These are phyloP conservation scores for Pseudomassariella vexata DNA, from an alignment of 2,329 filamentous ascomycete genomes.

Conservation along the genomic window DNA sequence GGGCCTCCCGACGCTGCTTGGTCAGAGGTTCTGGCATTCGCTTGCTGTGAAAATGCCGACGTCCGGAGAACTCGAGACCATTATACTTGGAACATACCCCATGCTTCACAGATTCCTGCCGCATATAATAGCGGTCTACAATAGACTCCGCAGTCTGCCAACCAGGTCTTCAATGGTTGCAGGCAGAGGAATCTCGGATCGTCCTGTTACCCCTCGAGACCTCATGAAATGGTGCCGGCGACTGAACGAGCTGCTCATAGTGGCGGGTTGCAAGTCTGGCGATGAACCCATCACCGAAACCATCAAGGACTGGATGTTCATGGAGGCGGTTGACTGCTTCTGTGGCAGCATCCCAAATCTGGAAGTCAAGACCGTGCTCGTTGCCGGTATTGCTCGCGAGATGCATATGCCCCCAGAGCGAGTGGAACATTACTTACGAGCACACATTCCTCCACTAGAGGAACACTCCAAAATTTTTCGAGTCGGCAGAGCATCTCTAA, in stretches of 20 bases:
- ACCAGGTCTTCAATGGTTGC: slow-evolving; percentile 23
- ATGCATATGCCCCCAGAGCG: slow-evolving; percentile 82
- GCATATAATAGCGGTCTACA: slow-evolving; percentile 55
- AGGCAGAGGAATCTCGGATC: slow-evolving; percentile 30
- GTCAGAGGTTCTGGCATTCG: slow-evolving; percentile 78
- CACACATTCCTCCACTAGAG: slow-evolving; percentile 66
- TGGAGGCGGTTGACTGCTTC: slow-evolving; percentile 92
- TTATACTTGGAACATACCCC: slow-evolving; percentile 68
- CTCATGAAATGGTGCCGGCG: slow-evolving; percentile 88
- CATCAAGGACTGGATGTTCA: slow-evolving; percentile 76
- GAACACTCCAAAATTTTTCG: slow-evolving; percentile 52
- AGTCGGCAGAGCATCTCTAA: slow-evolving; percentile 62
- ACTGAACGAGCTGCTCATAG: slow-evolving; percentile 59
- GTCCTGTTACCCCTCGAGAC: slow-evolving; percentile 57
- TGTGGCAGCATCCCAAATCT: slow-evolving; percentile 70
- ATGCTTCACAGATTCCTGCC: slow-evolving; percentile 57
- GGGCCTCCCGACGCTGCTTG: slow-evolving; percentile 69
- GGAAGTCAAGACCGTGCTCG: slow-evolving; percentile 52
- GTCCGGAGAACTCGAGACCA: slow-evolving; percentile 64
- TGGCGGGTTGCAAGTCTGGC: slow-evolving; percentile 57
- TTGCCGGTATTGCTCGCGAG: slow-evolving; percentile 72
- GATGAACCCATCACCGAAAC: slow-evolving; percentile 68
- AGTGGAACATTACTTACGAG: slow-evolving; percentile 68
- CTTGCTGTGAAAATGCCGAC: slow-evolving; percentile 64
- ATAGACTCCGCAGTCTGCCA: slow-evolving; percentile 42